These are phyloP conservation scores for Pseudozyma thailandica DNA, from an alignment of 1,284 basidiomycete genomes.

Conservation along the genomic window DNA sequence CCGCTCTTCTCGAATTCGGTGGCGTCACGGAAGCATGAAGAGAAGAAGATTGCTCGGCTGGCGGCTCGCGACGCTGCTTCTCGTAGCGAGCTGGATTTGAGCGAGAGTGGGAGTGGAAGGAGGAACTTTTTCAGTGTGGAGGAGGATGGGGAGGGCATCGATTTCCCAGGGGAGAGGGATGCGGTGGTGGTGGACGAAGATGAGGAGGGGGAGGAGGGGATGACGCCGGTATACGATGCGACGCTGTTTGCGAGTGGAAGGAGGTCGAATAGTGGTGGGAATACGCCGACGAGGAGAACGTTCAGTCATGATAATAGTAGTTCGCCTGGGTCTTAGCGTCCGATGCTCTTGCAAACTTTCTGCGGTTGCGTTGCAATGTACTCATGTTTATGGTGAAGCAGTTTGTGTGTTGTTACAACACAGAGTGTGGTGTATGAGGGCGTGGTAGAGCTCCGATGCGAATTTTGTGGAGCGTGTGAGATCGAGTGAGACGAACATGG, in stretches of 20 bases:
- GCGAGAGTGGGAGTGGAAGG: conserved; percentile 9
- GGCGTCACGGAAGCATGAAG: conserved; percentile 68
- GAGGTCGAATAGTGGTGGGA: conserved; percentile 25
- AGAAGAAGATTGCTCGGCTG: conserved; percentile 47
- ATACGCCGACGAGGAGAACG: conserved; percentile 43
- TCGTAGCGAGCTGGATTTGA: conserved; percentile 20
- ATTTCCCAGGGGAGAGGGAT: conserved; percentile 42
- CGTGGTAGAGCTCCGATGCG: too few relatives aligned
- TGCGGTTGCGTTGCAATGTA: not conserved
- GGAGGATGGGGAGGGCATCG: conserved; percentile 23
- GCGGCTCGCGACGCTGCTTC: conserved; percentile 39
- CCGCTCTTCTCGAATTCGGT: conserved; percentile 87
- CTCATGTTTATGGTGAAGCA: too few relatives aligned
- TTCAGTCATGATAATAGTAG: conserved; percentile 18
- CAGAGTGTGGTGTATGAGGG: too few relatives aligned
- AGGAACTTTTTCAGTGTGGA: conserved; percentile 41
- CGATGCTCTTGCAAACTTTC: not conserved
- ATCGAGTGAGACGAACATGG: too few relatives aligned
- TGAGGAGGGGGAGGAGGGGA: conserved; percentile 18
- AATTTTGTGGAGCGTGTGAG: too few relatives aligned
- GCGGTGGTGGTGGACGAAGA: conserved; percentile 49
- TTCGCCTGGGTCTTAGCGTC: not conserved
- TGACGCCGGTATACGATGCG: conserved; percentile 23
- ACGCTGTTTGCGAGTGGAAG: conserved; percentile 33
- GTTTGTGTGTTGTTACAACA: too few relatives aligned